Evolutionary conservation across 768 basidiomycete genomes (phyloP).

Genomic region (Artomyces pyxidatus): DNA sequence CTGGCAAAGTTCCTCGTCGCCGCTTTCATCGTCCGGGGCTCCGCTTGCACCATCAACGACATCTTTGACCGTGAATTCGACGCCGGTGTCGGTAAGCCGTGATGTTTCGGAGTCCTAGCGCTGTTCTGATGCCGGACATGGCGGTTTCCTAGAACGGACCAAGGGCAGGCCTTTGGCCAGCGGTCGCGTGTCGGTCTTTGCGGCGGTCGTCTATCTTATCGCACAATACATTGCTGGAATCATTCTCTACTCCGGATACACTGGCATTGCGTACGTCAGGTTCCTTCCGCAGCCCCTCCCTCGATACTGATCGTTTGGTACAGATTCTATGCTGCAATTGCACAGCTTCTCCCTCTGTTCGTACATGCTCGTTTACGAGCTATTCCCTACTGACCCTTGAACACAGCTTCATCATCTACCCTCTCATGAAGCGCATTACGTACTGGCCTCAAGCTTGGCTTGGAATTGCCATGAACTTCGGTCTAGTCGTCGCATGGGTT

Average conservation of each 20-base stretch:
- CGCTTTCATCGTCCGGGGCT: conserved; percentile 14
- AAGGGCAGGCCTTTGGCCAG: not conserved
- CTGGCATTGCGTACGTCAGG: not conserved
- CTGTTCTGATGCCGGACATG: too few relatives aligned
- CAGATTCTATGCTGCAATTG: not conserved
- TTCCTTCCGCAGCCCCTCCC: too few relatives aligned
- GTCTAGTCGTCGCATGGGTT: not conserved
- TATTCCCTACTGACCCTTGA: not conserved
- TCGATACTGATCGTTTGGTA: not conserved
- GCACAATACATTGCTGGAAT: not conserved
- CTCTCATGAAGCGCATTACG: conserved; percentile 2
- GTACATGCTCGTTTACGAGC: not conserved
- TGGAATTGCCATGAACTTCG: not conserved
- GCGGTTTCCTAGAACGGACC: not conserved
- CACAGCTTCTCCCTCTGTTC: not conserved
- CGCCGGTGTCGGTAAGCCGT: conserved; percentile 26
- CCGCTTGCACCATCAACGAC: conserved; percentile 21
- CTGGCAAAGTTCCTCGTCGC: conserved; percentile 7
- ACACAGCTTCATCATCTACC: not conserved
- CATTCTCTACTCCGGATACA: not conserved
- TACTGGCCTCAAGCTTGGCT: conserved; percentile 7
- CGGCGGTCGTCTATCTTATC: not conserved
- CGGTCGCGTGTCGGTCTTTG: not conserved
- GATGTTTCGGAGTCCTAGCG: too few relatives aligned
- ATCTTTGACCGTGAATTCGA: conserved; percentile 24